Evolutionary conservation across 371 early-diverging fungal genomes (phyloP), one percentile per base, ranked within the genome.

Genomic region (Sporodiniella umbellata): DNA sequence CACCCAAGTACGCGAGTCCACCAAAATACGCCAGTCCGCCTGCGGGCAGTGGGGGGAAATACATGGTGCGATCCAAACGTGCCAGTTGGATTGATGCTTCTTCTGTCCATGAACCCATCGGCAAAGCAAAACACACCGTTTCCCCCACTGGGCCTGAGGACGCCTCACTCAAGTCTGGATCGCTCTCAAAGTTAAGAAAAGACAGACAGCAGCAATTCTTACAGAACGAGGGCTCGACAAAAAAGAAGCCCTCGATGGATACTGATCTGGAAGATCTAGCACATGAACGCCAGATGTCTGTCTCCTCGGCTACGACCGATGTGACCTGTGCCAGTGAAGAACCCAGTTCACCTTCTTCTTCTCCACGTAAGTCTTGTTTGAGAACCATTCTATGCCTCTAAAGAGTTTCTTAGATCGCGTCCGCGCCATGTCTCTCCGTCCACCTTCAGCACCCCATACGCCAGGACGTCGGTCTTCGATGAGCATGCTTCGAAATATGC

Each of bases 61-160:
- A 64, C 42, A 61, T 64, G 62, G 54, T 68, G 8, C 40, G 64
- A 44, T 63, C 68, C 4, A 68, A 72, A n/a, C 51, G 68, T 35
- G 67, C 62, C 6, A 68, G 64, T 21, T 72, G 64, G 64, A 64
- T 72, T 15, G 73, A 72, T 53, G 60, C 62, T 0, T 62, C 56
- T 21, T 59, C 72, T 40, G 21, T 15, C 24, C 57, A 56, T 3
- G 48, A 52, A 15, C 40, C 22, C 3, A 8, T 17, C 10, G 24
- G 8, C 21, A 44, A 31, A 33, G 31, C 54, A n/a, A 31, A 38
- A 22, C 6, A 44, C 30, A 23, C 35, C 21, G 26, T 43, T 18
- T 4, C 31, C 7, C 26, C 50, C 19, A 30, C 2, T 7, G 8
- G 15, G 17, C 15, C 37, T 19, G 59, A 59, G 8, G 48, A 48